Conservation (phyloP, 345 rosid species). For the Eucalyptus decipiens region DNA sequence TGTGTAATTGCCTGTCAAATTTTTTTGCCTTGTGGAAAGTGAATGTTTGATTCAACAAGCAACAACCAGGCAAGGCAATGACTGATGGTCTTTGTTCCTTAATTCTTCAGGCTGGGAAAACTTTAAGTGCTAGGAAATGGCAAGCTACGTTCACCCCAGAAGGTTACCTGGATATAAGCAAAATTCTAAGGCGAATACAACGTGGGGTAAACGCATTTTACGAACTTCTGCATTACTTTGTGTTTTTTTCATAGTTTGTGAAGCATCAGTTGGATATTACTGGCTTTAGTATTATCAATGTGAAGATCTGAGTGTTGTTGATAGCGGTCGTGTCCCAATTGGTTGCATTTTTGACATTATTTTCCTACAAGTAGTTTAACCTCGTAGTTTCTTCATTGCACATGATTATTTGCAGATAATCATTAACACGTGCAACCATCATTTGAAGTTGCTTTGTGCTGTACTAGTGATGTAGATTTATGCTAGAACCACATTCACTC, state of each 20-base stretch:
- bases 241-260: background rate
- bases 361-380: background rate
- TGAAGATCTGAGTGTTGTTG: background rate
- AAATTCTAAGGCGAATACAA: slow-evolving; percentile 71
- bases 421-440: background rate
- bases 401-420: background rate
- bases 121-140: slow-evolving; percentile 94
- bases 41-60: background rate
- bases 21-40: background rate
- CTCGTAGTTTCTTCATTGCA: background rate
- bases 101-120: slow-evolving; percentile 78
- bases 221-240: background rate
- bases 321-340: background rate
- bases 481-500: background rate
- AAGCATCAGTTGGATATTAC: background rate
- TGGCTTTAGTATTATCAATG: background rate
- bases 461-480: background rate
- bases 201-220: slow-evolving; percentile 50
- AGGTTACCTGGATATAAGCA: slow-evolving; percentile 72
- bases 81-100: background rate
- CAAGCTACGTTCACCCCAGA: slow-evolving; percentile 67
- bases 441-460: background rate
- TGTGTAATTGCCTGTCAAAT: background rate
- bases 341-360: background rate
- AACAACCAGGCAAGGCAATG: background rate